Evolutionary conservation across 2,329 filamentous ascomycete species (phyloP).

Genomic region (Fusarium napiforme): DNA sequence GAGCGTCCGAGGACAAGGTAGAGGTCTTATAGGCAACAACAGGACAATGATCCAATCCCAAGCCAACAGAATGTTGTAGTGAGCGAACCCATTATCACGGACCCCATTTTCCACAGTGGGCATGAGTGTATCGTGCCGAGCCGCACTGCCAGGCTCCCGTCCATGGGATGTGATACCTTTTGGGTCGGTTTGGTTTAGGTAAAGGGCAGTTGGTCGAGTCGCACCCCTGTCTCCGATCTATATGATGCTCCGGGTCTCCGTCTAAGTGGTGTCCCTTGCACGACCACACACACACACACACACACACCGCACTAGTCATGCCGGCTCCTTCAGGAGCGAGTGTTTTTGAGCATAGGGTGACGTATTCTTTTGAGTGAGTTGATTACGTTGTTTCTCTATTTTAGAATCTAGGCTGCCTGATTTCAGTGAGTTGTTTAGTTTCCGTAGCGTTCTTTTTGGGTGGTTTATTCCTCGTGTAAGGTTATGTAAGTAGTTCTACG

Average conservation of each 20-base stretch:
- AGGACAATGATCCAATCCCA: not conserved
- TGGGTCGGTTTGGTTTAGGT: not conserved
- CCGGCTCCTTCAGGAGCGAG: constrained; percentile 4
- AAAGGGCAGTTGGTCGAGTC: constrained; percentile 6
- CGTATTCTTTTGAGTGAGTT: not conserved
- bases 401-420: constrained; percentile 9
- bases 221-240: constrained; percentile 23
- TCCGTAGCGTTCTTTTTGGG: not conserved
- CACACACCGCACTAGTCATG: constrained; percentile 5
- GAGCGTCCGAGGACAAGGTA: not conserved
- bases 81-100: not conserved
- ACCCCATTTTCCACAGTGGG: constrained; percentile 21
- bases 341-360: not conserved
- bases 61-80: constrained; percentile 18
- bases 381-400: constrained; percentile 10
- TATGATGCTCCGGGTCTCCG: constrained; percentile 18
- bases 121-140: constrained; percentile 37
- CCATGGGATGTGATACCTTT: constrained; percentile 34
- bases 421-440: not conserved
- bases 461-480: not conserved
- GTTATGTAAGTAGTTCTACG: not conserved
- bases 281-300: not conserved
- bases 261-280: constrained; percentile 8
- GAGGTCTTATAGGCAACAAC: constrained; percentile 36
- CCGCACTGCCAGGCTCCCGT: constrained; percentile 45